These are phyloP conservation scores for Sonneratia caseolaris DNA, from an alignment of 345 rosid species.

Conservation along the genomic window DNA sequence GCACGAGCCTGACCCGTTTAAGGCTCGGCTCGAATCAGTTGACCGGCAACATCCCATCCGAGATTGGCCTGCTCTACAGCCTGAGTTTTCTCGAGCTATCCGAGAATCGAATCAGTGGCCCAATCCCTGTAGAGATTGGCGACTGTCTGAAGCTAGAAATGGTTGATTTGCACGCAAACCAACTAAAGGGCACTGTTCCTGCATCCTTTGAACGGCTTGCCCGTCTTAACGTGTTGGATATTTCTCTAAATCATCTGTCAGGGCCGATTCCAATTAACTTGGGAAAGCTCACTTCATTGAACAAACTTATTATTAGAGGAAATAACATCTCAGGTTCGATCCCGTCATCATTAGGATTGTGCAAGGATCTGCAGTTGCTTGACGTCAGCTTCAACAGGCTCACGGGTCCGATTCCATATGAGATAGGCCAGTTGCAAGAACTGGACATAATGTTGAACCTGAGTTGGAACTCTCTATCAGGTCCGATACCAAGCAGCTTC, in stretches of 20 bases:
- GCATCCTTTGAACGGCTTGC: slow-evolving; percentile 34
- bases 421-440: slow-evolving; percentile 44
- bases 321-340: slow-evolving; percentile 44
- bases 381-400: slow-evolving; percentile 52
- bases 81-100: slow-evolving; percentile 62
- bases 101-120: slow-evolving; percentile 40
- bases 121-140: slow-evolving; percentile 45
- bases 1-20: slow-evolving; percentile 45
- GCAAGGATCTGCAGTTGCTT: slow-evolving; percentile 48
- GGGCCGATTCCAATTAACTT: slow-evolving; percentile 40
- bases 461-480: slow-evolving; percentile 50
- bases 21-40: slow-evolving; percentile 50
- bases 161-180: slow-evolving; percentile 45
- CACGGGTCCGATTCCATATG: slow-evolving; percentile 41
- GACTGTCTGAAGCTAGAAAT: slow-evolving; percentile 49
- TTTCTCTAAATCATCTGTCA: slow-evolving; percentile 36
- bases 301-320: slow-evolving; percentile 40
- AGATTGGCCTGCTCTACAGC: slow-evolving; percentile 30
- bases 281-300: slow-evolving; percentile 48
- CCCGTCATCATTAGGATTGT: slow-evolving; percentile 46
- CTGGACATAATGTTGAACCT: slow-evolving; percentile 56
- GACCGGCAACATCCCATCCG: slow-evolving; percentile 39
- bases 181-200: slow-evolving; percentile 41
- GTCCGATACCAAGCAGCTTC: slow-evolving; percentile 48
- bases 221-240: slow-evolving; percentile 44